Evolutionary conservation across 768 basidiomycete species (phyloP).

Genomic region (Boletales sp.): DNA sequence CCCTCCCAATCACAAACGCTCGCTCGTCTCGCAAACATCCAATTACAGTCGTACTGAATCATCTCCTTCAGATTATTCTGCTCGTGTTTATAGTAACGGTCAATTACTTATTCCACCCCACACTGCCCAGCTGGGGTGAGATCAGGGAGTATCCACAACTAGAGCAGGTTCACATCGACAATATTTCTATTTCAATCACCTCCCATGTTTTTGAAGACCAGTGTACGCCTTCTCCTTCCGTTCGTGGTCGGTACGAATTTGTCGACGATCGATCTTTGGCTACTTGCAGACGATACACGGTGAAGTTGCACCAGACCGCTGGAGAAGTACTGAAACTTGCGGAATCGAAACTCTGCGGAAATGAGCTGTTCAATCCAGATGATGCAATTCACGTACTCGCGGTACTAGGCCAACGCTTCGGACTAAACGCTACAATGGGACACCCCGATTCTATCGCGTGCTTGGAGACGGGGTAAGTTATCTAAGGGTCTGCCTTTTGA

Average conservation of each 20-base stretch:
- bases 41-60: too few species aligned
- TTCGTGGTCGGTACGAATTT: too few species aligned
- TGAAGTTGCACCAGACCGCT: too few species aligned
- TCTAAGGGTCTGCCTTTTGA: conserved; percentile 1
- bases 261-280: too few species aligned
- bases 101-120: conserved; percentile 3
- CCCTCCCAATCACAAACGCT: background rate
- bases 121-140: conserved; percentile 14
- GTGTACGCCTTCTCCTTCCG: background rate
- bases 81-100: background rate
- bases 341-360: background rate
- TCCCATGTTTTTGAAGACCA: background rate
- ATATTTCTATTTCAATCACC: background rate
- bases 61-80: conserved; percentile 6
- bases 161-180: background rate
- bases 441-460: background rate
- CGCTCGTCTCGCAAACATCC: background rate
- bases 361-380: background rate
- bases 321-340: too few species aligned
- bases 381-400: background rate
- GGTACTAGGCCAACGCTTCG: background rate
- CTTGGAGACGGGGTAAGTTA: background rate
- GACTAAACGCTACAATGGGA: background rate
- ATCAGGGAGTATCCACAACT: conserved; percentile 6
- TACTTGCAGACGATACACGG: too few species aligned